phyloP scores from a whole-genome alignment of 1,284 basidiomycete species.

The Marasmius tenuissimus region DNA sequence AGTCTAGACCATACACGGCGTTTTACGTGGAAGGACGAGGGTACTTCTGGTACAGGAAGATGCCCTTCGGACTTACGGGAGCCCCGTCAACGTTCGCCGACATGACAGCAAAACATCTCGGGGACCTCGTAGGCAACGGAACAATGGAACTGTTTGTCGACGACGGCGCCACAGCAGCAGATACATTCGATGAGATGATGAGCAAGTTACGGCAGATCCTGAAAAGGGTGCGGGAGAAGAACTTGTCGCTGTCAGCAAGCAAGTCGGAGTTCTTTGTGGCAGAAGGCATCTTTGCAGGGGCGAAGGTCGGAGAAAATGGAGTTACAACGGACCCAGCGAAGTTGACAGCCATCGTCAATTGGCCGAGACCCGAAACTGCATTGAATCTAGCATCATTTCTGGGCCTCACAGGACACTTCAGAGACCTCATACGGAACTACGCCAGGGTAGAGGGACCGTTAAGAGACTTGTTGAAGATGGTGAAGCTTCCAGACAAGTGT shows the following conservation, averaged over 20 bases:
- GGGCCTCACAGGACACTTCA: background rate
- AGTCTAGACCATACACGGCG: slow-evolving; percentile 8
- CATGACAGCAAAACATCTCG: slow-evolving; percentile 24
- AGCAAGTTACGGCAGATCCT: slow-evolving; percentile 22
- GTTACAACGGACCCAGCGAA: slow-evolving; percentile 32
- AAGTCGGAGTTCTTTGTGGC: slow-evolving; percentile 33
- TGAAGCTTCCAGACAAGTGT: background rate
- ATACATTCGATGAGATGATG: slow-evolving; percentile 26
- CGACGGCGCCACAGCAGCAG: slow-evolving; percentile 26
- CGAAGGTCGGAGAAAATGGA: slow-evolving; percentile 27
- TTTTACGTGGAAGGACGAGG: no score
- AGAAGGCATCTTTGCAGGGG: slow-evolving; percentile 28
- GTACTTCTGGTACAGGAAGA: no score
- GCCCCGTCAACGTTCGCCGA: no score
- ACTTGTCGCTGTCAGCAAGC: slow-evolving; percentile 29
- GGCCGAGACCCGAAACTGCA: slow-evolving; percentile 25
- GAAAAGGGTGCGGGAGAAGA: slow-evolving; percentile 14
- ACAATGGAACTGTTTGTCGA: slow-evolving; percentile 37
- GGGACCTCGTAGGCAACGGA: slow-evolving; percentile 21
- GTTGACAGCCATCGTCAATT: slow-evolving; percentile 31
- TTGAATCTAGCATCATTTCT: background rate
- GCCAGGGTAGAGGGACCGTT: background rate
- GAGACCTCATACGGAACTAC: background rate
- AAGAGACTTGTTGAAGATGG: background rate
- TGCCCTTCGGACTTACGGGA: no score